Evolutionary conservation across 83 land plant genomes (phyloP).

Genomic region (Larix sibirica): DNA sequence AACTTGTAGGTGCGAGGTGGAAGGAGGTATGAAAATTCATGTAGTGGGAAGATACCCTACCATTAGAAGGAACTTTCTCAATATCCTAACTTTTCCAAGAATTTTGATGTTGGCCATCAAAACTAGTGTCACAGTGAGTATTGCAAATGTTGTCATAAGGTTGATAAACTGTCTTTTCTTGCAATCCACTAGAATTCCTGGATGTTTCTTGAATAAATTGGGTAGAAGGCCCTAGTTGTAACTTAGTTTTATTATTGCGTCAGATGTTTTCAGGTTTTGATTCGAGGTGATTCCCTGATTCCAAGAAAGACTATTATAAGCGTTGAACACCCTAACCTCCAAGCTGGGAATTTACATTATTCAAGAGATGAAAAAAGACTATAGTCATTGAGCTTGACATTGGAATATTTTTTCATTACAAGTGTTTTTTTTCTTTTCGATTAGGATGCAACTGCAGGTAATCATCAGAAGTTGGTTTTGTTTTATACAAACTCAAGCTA

Average conservation of each 20-base stretch:
- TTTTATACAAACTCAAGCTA: slow-evolving; percentile 33
- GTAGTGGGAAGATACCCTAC: not conserved
- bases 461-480: slow-evolving; percentile 25
- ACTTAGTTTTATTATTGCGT: not conserved
- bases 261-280: slow-evolving; percentile 9
- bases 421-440: slow-evolving; percentile 18
- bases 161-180: slow-evolving; percentile 20
- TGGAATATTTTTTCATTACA: slow-evolving; percentile 39
- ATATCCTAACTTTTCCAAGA: slow-evolving; percentile 13
- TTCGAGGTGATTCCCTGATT: slow-evolving; percentile 10
- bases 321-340: slow-evolving; percentile 19
- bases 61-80: not conserved
- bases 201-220: slow-evolving; percentile 24
- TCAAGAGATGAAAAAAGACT: slow-evolving; percentile 24
- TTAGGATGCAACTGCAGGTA: slow-evolving; percentile 20
- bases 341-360: slow-evolving; percentile 23
- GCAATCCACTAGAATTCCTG: slow-evolving; percentile 25
- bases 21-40: too few species aligned
- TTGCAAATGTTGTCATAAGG: slow-evolving; percentile 16
- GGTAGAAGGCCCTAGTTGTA: slow-evolving; percentile 22
- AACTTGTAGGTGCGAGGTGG: too few species aligned
- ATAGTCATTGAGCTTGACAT: slow-evolving; percentile 20
- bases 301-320: slow-evolving; percentile 18
- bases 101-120: slow-evolving; percentile 16
- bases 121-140: not conserved